These are phyloP conservation scores for Penicillium dipodomyicola DNA, from an alignment of 495 filamentous ascomycete genomes.

Conservation along the genomic window DNA sequence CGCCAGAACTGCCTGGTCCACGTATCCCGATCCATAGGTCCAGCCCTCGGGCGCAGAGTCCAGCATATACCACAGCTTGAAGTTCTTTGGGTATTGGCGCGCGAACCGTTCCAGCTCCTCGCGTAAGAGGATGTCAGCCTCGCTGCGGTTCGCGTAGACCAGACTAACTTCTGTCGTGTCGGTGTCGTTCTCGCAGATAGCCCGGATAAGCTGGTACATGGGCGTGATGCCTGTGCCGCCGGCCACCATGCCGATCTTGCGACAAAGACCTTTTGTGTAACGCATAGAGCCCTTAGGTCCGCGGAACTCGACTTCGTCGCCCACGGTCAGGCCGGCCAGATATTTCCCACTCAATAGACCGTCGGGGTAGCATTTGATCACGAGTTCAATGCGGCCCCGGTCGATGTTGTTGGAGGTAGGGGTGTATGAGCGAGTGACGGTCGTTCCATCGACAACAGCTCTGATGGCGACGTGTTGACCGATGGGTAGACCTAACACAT, in stretches of 20 bases:
- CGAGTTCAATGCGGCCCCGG: constrained; percentile 43
- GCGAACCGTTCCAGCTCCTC: constrained; percentile 50
- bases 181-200: constrained; percentile 48
- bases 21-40: constrained; percentile 30
- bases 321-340: constrained; percentile 41
- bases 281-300: constrained; percentile 50
- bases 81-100: constrained; percentile 35
- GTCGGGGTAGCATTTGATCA: constrained; percentile 50
- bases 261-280: constrained; percentile 35
- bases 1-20: constrained; percentile 24
- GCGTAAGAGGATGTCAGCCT: constrained; percentile 41
- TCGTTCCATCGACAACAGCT: constrained; percentile 41
- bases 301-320: constrained; percentile 45
- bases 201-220: constrained; percentile 53
- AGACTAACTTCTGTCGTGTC: constrained; percentile 50
- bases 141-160: constrained; percentile 46
- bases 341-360: constrained; percentile 50
- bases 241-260: constrained; percentile 48
- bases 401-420: constrained; percentile 53
- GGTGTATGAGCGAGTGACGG: constrained; percentile 49
- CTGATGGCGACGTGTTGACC: constrained; percentile 55
- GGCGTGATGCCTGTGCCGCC: constrained; percentile 59
- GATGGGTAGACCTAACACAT: constrained; percentile 50
- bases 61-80: constrained; percentile 49
- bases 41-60: constrained; percentile 32